phyloP scores from a whole-genome alignment of 2,329 filamentous ascomycete species.

The Alternaria postmessia region DNA sequence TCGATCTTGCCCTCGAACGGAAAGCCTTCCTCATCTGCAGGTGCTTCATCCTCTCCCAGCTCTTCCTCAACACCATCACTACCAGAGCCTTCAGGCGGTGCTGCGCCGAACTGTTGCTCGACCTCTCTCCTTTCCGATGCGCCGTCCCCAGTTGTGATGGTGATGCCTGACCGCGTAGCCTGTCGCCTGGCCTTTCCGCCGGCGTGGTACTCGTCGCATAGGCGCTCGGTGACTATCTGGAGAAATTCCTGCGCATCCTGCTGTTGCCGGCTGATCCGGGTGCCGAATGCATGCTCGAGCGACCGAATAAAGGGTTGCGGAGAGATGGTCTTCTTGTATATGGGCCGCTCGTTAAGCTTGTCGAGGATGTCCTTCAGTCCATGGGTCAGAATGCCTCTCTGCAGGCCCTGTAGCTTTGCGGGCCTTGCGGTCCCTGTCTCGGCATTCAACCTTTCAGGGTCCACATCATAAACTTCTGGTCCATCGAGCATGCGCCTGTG shows the following conservation, averaged over 20 bases:
- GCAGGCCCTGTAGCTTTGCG: slow-evolving; percentile 67
- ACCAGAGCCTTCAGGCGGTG: slow-evolving; percentile 27
- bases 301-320: slow-evolving; percentile 83
- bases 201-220: slow-evolving; percentile 94
- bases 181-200: slow-evolving; percentile 75
- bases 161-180: slow-evolving; percentile 51
- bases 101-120: slow-evolving; percentile 34
- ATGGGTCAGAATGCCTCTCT: slow-evolving; percentile 82
- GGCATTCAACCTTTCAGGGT: slow-evolving; percentile 59
- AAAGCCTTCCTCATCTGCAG: slow-evolving; percentile 72
- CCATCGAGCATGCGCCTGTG: slow-evolving; percentile 85
- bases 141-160: slow-evolving; percentile 28
- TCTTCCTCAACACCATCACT: slow-evolving; percentile 47
- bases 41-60: slow-evolving; percentile 21
- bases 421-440: slow-evolving; percentile 50
- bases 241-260: slow-evolving; percentile 98
- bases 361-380: slow-evolving; percentile 94
- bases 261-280: slow-evolving; percentile 91
- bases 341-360: slow-evolving; percentile 88
- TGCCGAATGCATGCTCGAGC: slow-evolving; percentile 85
- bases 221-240: slow-evolving; percentile 88
- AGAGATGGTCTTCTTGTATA: slow-evolving; percentile 92
- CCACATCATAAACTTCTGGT: slow-evolving; percentile 73
- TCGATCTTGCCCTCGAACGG: slow-evolving; percentile 91
- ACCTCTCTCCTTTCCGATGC: slow-evolving; percentile 34